Evolutionary conservation across 75 land plant genomes (phyloP).

Genomic region (Sequoiadendron giganteum): DNA sequence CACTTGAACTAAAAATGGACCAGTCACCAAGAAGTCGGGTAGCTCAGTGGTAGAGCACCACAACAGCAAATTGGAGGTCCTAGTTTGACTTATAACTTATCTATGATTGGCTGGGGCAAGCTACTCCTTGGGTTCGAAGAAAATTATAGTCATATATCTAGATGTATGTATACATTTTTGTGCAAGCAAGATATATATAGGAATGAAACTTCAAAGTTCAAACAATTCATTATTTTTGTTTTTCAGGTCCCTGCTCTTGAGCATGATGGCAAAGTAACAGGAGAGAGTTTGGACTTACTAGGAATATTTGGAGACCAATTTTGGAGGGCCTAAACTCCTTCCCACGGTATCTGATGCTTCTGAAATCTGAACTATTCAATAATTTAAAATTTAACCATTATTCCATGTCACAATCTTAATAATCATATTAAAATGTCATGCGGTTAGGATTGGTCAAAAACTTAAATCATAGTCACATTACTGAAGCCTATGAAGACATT

Average conservation of each 20-base stretch:
- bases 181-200: background rate
- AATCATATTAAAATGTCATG: no score
- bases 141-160: background rate
- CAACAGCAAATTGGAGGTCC: no score
- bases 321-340: slow-evolving; percentile 32
- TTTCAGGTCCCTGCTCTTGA: slow-evolving; percentile 44
- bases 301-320: slow-evolving; percentile 24
- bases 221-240: background rate
- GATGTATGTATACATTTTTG: background rate
- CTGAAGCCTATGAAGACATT: background rate
- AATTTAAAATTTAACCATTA: background rate
- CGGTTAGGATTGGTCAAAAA: background rate
- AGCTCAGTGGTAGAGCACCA: no score
- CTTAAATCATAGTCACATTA: background rate
- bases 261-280: slow-evolving; percentile 35
- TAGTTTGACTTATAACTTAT: no score
- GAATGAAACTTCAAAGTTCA: background rate
- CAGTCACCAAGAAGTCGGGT: no score
- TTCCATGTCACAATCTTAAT: background rate
- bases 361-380: background rate
- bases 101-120: background rate
- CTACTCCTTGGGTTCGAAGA: background rate
- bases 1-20: no score
- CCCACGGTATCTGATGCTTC: slow-evolving; percentile 19
- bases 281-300: slow-evolving; percentile 37